These are phyloP conservation scores for Colletotrichum lupini DNA, from an alignment of 2,329 filamentous ascomycete genomes.

Conservation along the genomic window DNA sequence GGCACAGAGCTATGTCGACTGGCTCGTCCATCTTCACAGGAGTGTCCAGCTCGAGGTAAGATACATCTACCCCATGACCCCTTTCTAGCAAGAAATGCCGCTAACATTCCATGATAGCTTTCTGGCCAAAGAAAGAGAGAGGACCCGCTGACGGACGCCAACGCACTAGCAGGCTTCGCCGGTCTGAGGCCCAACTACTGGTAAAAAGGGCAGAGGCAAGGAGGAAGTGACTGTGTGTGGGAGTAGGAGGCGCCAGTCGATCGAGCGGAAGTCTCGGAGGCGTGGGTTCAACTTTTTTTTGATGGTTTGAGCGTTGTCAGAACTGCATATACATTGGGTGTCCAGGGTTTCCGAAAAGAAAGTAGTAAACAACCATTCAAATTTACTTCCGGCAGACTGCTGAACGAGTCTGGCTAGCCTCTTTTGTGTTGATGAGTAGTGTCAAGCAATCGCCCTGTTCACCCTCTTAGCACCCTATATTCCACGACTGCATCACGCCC, in stretches of 20 bases:
- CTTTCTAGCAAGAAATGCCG: neutral
- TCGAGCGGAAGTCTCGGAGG: neutral
- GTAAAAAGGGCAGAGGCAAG: constrained; percentile 47
- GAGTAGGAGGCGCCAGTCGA: neutral
- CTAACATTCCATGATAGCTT: constrained; percentile 55
- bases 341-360: neutral
- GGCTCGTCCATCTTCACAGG: constrained; percentile 95
- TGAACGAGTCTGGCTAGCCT: neutral
- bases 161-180: constrained; percentile 65
- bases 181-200: constrained; percentile 71
- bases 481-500: neutral
- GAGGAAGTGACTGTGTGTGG: neutral
- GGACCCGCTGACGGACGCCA: constrained; percentile 61
- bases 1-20: constrained; percentile 97
- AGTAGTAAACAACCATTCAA: neutral
- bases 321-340: constrained; percentile 34
- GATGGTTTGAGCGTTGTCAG: constrained; percentile 32
- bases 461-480: neutral
- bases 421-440: neutral
- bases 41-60: constrained; percentile 88
- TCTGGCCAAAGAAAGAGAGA: constrained; percentile 79
- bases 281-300: neutral
- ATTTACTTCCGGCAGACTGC: constrained; percentile 8
- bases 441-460: neutral
- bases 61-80: neutral